Percentiles rank a stretch among this genome's conserved stretches.
Conservation (phyloP, 2,329 filamentous ascomycete species). For the Diaporthe aspalathi region DNA sequence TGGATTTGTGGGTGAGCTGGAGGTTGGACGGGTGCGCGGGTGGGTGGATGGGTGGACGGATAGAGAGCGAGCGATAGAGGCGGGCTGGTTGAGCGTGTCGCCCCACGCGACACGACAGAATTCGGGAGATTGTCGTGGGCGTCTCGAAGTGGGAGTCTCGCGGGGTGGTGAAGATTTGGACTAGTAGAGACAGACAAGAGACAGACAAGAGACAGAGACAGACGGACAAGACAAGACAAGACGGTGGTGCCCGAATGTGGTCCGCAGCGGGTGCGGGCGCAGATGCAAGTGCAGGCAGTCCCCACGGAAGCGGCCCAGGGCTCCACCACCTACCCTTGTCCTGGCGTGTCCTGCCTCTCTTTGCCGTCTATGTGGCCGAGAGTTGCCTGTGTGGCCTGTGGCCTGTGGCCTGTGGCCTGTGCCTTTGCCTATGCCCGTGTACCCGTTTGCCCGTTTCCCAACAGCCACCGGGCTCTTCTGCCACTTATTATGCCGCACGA, state of each 20-base stretch:
- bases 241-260: slow-evolving; percentile 23
- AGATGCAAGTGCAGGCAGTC: slow-evolving; percentile 29
- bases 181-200: neutral
- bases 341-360: slow-evolving; percentile 28
- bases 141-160: slow-evolving; percentile 28
- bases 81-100: slow-evolving; percentile 35
- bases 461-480: slow-evolving; percentile 28
- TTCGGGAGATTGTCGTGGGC: slow-evolving; percentile 30
- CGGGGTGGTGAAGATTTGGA: slow-evolving; percentile 30
- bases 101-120: slow-evolving; percentile 37
- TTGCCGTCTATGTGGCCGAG: slow-evolving; percentile 19
- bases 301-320: slow-evolving; percentile 30
- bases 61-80: neutral
- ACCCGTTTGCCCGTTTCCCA: slow-evolving; percentile 10
- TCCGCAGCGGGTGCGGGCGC: neutral
- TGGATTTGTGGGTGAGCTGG: neutral
- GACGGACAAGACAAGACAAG: neutral
- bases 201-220: too few species aligned
- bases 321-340: slow-evolving; percentile 33
- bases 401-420: slow-evolving; percentile 9
- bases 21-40: neutral
- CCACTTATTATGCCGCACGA: slow-evolving; percentile 18
- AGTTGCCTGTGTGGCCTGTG: neutral
- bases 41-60: neutral
- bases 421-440: too few species aligned